Conservation (phyloP, 176 grass and related monocot genomes). For the Elymus sibiricus region DNA sequence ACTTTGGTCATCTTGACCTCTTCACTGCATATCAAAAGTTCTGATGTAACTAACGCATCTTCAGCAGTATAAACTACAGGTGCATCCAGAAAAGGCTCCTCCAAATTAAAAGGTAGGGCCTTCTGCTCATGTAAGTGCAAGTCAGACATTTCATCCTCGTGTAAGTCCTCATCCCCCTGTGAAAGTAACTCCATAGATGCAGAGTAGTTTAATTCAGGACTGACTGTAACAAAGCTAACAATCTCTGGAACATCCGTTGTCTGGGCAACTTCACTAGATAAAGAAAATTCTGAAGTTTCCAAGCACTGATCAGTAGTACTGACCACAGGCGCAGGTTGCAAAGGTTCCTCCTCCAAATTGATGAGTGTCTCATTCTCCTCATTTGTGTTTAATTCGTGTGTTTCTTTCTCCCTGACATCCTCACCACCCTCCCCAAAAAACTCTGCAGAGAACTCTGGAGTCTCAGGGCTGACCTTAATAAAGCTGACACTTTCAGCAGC, state of each 20-base stretch:
- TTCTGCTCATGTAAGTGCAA: not conserved
- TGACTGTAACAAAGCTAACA: not conserved
- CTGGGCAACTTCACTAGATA: not conserved
- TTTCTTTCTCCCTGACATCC: not conserved
- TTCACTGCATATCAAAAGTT: not conserved
- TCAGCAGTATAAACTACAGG: conserved; percentile 9
- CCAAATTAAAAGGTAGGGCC: not conserved
- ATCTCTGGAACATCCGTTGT: not conserved
- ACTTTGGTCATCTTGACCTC: not conserved
- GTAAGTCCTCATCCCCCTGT: not conserved
- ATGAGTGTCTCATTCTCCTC: not conserved
- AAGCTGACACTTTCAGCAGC: conserved; percentile 8
- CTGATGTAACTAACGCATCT: conserved; percentile 13
- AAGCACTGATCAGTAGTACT: conserved; percentile 9
- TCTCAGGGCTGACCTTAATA: not conserved
- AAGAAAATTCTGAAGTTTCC: conserved; percentile 15
- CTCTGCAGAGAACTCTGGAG: not conserved
- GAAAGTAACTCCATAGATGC: not conserved
- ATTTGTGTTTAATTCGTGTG: not conserved
- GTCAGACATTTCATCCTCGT: not conserved
- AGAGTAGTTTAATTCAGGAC: conserved; percentile 5
- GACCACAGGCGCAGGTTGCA: not conserved
- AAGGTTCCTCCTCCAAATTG: conserved; percentile 10
- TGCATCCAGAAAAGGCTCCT: conserved; percentile 4
- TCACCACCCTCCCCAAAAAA: not conserved